A percentile compares a stretch with the other conserved stretches of the same genome.
Conservation (phyloP, 2,329 filamentous ascomycete species). For the Chrysoporthe cubensis region DNA sequence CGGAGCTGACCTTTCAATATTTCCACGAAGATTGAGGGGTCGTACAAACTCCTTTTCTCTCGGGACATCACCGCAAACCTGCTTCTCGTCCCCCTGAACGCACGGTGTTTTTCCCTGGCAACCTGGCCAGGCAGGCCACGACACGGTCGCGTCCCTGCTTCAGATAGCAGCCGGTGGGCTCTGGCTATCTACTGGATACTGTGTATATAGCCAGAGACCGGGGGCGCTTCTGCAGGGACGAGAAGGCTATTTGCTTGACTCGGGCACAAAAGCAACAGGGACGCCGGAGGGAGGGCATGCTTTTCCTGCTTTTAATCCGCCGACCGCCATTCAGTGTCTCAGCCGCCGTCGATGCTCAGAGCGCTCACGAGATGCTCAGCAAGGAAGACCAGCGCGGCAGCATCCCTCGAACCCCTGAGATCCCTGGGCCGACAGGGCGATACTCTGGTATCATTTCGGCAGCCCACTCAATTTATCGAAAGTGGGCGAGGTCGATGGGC, state of each 20-base stretch:
- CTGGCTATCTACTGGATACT: background rate
- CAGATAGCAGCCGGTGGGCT: constrained; percentile 10
- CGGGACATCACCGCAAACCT: constrained; percentile 23
- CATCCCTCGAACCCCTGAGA: constrained; percentile 1
- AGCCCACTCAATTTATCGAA: constrained; percentile 28
- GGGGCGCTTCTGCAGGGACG: background rate
- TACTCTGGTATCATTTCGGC: constrained; percentile 25
- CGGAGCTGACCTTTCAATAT: constrained; percentile 12
- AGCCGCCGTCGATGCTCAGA: background rate
- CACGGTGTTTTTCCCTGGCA: constrained; percentile 12
- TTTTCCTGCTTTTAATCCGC: background rate
- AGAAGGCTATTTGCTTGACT: constrained; percentile 4
- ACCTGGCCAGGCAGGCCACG: constrained; percentile 8
- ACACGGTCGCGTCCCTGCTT: constrained; percentile 10
- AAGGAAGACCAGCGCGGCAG: background rate
- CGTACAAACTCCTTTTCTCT: constrained; percentile 4
- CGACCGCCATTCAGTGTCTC: background rate
- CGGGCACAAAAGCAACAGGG: background rate
- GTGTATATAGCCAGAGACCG: background rate
- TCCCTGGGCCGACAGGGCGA: constrained; percentile 13
- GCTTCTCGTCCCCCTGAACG: constrained; percentile 23
- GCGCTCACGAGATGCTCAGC: background rate
- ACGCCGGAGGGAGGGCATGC: background rate
- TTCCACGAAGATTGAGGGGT: constrained; percentile 15
- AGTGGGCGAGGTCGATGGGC: constrained; percentile 25